Base-by-base conservation (phyloP, 2,329 filamentous ascomycete genomes). In the Zasmidium cellare region DNA sequence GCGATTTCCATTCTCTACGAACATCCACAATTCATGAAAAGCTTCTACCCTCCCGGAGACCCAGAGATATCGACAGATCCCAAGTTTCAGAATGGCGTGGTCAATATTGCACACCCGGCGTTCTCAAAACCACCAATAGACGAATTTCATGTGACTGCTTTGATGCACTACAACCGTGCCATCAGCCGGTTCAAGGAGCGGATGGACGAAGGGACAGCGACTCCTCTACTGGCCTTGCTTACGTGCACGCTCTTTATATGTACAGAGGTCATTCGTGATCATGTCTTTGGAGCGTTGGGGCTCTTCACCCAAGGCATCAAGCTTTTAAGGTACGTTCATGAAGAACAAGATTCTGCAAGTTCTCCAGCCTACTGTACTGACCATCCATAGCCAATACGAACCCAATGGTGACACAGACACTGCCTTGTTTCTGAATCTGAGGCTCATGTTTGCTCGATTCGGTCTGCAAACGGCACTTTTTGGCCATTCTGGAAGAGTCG, bases 241-340 rank as follows among this genome's bases (percentile, higher is more conserved):
- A 67, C 60, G 49, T 71, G 67, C 38, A 49, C 65, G 5, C 50
- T 71, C 18, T 71, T 69, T 54, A 62, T 68, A 25, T 68, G 66
- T 31, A 64, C 69, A 23, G 67, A 70, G 49, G 57, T 65, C 18
- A 64, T 69, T 6, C 60, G 65, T 9, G 64, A 68, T 24, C 60
- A 68, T 48, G 49, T 65, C 3, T 56, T 61, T 46, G 54, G 61
- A 22, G 65, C 62, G 6, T 44, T 69, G 12, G 59, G 48, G 22
- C 62, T 69, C 47, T 56, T 69, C 11, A 49, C 52, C 2, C 64
- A 66, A 14, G 64, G 66, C 5, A 52, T 58, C 9, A 52, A 59
- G 5, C 56, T 67, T 7, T 49, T 64, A 11, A 22, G 54, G 24
- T 55, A 67, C 50, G 19, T 50, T 9, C n/a, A n/a, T n/a, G n/a